Evolutionary conservation across 352 stramenopile genomes (phyloP).

Genomic region (Thalassiosira ordinaria): DNA sequence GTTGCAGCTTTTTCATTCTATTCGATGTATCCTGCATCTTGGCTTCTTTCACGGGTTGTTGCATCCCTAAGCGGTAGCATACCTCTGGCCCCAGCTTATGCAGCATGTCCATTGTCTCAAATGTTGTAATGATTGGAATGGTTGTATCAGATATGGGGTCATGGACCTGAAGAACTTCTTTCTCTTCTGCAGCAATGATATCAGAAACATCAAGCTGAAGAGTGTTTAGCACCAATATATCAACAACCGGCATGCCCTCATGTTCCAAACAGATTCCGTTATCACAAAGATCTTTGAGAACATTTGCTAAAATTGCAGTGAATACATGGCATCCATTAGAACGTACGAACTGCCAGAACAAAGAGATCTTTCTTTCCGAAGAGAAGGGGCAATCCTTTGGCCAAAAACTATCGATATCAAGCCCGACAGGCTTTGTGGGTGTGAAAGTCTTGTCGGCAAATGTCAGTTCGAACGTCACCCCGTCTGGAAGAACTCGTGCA

Average conservation of each 20-base stretch:
- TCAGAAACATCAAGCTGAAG: slow-evolving; percentile 18
- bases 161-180: slow-evolving; percentile 14
- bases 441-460: neutral
- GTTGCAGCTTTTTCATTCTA: slow-evolving; percentile 13
- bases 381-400: slow-evolving; percentile 16
- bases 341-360: slow-evolving; percentile 20
- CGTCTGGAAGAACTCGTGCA: neutral
- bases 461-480: neutral
- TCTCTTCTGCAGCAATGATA: neutral
- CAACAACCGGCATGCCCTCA: neutral
- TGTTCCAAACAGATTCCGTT: neutral
- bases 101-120: slow-evolving; percentile 8
- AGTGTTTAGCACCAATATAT: slow-evolving; percentile 16
- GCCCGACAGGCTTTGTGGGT: neutral
- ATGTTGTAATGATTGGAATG: slow-evolving; percentile 13
- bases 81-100: neutral
- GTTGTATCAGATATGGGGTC: slow-evolving; percentile 13
- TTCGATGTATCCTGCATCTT: neutral
- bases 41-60: neutral
- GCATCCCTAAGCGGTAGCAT: slow-evolving; percentile 8
- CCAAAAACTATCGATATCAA: slow-evolving; percentile 11
- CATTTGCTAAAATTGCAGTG: slow-evolving; percentile 7
- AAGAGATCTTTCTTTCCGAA: neutral
- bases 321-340: slow-evolving; percentile 8
- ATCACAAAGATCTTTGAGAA: slow-evolving; percentile 17